Evolutionary conservation across 1,284 basidiomycete species (phyloP).

Genomic region (Singerocomus inundabilis): DNA sequence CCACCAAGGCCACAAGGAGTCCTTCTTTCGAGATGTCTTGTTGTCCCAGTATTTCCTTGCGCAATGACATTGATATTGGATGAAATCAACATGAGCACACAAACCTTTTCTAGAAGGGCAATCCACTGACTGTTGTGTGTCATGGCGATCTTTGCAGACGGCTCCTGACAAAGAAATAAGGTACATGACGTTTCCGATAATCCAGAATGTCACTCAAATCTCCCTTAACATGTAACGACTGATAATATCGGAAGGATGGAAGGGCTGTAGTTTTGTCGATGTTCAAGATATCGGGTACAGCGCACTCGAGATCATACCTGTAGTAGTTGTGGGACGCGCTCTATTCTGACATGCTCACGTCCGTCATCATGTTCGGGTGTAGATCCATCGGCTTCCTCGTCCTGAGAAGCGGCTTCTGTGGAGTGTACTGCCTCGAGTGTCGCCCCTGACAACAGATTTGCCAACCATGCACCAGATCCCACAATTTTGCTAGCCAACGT

Average conservation of each 20-base stretch:
- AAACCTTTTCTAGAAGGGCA: background rate
- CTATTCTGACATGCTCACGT: background rate
- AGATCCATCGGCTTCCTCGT: background rate
- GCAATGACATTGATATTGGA: background rate
- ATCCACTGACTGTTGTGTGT: background rate
- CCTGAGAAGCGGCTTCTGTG: background rate
- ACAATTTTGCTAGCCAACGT: background rate
- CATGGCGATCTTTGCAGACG: background rate
- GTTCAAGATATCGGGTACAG: background rate
- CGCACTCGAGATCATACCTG: background rate
- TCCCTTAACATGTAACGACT: background rate
- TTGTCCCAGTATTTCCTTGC: too few species aligned
- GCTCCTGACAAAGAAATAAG: background rate
- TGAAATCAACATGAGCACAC: background rate
- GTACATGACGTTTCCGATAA: background rate
- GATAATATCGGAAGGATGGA: background rate
- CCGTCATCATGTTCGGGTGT: background rate
- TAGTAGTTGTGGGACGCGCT: background rate
- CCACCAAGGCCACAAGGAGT: too few species aligned
- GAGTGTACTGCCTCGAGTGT: background rate
- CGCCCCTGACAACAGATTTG: background rate
- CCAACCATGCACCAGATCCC: background rate
- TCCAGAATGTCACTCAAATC: background rate
- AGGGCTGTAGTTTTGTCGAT: background rate
- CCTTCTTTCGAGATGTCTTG: too few species aligned